These are phyloP conservation scores for Solanum hybrid DNA, from an alignment of 305 asterid genomes.

Conservation along the genomic window DNA sequence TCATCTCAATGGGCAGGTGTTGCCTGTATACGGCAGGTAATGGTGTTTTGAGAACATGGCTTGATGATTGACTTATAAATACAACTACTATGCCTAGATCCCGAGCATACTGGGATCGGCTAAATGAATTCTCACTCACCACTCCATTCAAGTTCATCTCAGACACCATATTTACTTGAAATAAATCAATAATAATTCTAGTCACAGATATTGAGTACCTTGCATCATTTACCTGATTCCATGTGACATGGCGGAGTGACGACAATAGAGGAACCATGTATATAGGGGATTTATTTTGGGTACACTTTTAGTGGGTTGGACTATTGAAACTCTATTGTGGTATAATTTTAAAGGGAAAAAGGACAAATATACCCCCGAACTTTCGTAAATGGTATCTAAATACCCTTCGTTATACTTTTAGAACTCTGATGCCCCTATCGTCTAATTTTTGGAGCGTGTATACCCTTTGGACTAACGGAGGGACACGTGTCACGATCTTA, in stretches of 20 bases:
- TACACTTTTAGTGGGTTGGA: neutral
- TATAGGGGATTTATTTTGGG: neutral
- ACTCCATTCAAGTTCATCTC: neutral
- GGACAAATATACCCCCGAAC: too few relatives aligned
- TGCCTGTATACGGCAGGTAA: constrained; percentile 62
- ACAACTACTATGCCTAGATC: neutral
- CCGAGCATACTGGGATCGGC: neutral
- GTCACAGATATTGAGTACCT: neutral
- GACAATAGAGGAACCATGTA: neutral
- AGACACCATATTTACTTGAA: neutral
- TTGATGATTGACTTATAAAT: neutral
- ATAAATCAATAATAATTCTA: neutral
- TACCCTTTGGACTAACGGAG: too few relatives aligned
- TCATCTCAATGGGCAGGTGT: constrained; percentile 80
- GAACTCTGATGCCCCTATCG: too few relatives aligned
- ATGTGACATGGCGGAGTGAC: neutral
- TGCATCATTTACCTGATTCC: neutral
- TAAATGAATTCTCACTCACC: neutral
- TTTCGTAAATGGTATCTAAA: too few relatives aligned
- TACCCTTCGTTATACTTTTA: too few relatives aligned
- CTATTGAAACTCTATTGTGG: neutral
- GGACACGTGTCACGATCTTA: too few relatives aligned
- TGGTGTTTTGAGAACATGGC: neutral
- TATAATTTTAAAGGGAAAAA: neutral
- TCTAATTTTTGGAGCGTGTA: too few relatives aligned